Conservation (phyloP, 108 stramenopile species). For the Aurantiochytrium sp. region DNA sequence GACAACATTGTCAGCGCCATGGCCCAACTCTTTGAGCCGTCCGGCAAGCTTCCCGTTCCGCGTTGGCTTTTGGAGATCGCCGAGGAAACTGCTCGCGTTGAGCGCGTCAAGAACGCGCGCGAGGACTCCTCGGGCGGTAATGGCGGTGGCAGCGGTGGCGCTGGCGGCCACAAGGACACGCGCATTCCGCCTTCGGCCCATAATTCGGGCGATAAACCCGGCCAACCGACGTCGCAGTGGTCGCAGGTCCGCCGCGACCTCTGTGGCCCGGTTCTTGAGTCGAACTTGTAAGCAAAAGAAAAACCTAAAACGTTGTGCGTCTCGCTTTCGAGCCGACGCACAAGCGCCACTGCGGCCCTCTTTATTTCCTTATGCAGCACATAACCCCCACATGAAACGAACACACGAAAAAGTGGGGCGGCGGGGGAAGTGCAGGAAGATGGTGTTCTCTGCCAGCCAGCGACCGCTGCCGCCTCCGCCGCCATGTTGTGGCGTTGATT, state of each 20-base stretch:
- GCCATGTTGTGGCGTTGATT: too few relatives aligned
- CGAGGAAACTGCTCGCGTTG: background rate
- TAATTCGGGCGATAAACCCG: background rate
- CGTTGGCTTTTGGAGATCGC: slow-evolving; percentile 1
- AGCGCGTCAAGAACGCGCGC: background rate
- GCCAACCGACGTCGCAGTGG: background rate
- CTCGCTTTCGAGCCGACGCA: background rate
- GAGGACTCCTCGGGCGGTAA: background rate
- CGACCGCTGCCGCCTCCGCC: too few relatives aligned
- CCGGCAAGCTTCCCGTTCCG: background rate
- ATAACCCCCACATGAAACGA: too few relatives aligned
- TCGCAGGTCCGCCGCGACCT: background rate
- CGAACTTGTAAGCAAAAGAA: background rate
- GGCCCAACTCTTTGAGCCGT: slow-evolving; percentile 1
- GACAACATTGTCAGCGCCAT: background rate
- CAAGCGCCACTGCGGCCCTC: background rate
- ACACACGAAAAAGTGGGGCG: too few relatives aligned
- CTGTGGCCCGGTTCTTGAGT: background rate
- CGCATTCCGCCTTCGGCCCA: background rate
- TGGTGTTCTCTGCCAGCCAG: too few relatives aligned
- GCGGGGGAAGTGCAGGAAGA: too few relatives aligned
- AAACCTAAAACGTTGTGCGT: background rate
- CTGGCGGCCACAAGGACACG: background rate
- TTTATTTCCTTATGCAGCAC: too few relatives aligned
- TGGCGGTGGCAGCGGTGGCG: background rate